A percentile compares a stretch with the other conserved stretches of the same genome.
phyloP scores from a whole-genome alignment of 1,139 yeast species.

The Blastobotrys illinoisensis region DNA sequence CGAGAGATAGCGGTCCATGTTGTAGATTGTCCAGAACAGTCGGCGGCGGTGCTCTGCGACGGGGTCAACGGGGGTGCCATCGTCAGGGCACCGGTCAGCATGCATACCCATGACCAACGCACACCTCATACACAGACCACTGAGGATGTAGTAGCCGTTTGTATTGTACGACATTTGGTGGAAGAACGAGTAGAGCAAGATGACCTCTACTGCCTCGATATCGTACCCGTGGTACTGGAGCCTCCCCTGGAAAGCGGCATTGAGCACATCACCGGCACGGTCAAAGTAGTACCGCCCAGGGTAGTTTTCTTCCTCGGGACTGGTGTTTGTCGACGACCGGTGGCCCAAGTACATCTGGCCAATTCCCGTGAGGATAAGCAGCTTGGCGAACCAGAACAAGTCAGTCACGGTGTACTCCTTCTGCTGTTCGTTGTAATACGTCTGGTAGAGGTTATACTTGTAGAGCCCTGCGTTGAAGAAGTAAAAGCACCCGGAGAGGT shows the following conservation, averaged over 20 bases:
- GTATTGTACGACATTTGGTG: slow-evolving; percentile 83
- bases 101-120: slow-evolving; percentile 77
- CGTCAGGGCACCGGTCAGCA: slow-evolving; percentile 20
- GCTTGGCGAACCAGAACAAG: slow-evolving; percentile 66
- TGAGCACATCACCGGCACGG: slow-evolving; percentile 18
- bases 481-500: slow-evolving; percentile 81
- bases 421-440: slow-evolving; percentile 12
- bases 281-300: slow-evolving; percentile 21
- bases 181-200: slow-evolving; percentile 71
- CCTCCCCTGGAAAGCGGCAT: slow-evolving; percentile 19
- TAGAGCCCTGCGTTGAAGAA: slow-evolving; percentile 69
- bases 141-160: slow-evolving; percentile 72
- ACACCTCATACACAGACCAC: slow-evolving; percentile 72
- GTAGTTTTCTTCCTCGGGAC: slow-evolving; percentile 9
- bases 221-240: slow-evolving; percentile 17
- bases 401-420: slow-evolving; percentile 14
- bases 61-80: slow-evolving; percentile 6
- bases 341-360: slow-evolving; percentile 65
- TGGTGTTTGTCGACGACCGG: background rate
- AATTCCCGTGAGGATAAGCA: slow-evolving; percentile 66
- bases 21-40: slow-evolving; percentile 88
- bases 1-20: slow-evolving; percentile 80
- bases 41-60: slow-evolving; percentile 67
- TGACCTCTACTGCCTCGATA: slow-evolving; percentile 60
- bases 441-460: slow-evolving; percentile 14